These are phyloP conservation scores for Anisodus acutangulus DNA, from an alignment of 257 asterid genomes.

Conservation along the genomic window DNA sequence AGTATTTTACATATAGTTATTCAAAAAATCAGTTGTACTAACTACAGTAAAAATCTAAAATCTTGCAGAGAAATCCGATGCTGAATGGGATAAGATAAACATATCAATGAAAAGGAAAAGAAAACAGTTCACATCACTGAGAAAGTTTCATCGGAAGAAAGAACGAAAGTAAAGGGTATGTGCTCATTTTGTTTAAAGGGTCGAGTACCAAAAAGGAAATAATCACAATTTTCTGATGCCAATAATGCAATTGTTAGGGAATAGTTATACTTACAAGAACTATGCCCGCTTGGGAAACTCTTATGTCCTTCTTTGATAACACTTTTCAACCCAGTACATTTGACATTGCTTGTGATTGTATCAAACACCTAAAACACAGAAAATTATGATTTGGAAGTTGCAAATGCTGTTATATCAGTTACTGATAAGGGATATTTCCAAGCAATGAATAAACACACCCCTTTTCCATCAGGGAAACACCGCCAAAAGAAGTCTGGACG, in stretches of 20 bases:
- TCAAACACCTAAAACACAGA: constrained; percentile 61
- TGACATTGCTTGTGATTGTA: constrained; percentile 73
- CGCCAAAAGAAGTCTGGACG: constrained; percentile 99
- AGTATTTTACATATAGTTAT: background rate
- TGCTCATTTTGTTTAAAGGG: background rate
- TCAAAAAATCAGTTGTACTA: background rate
- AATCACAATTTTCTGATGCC: background rate
- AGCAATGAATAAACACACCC: constrained; percentile 53
- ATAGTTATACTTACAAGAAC: constrained; percentile 70
- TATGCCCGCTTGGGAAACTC: constrained; percentile 97
- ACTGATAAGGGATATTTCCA: background rate
- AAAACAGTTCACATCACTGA: background rate
- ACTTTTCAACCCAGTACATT: constrained; percentile 72
- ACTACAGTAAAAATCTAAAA: background rate
- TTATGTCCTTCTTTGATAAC: constrained; percentile 92
- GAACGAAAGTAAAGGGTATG: background rate
- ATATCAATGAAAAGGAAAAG: background rate
- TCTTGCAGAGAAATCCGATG: background rate
- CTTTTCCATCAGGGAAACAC: constrained; percentile 91
- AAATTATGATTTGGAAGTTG: constrained; percentile 31
- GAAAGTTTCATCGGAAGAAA: background rate
- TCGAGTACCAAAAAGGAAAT: background rate
- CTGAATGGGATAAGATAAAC: background rate
- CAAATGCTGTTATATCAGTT: constrained; percentile 27
- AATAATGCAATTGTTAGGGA: constrained; percentile 10